Percentiles rank a stretch among this genome's conserved stretches.
Conservation (phyloP, 2,329 filamentous ascomycete species). For the Emydomyces testavorans region DNA sequence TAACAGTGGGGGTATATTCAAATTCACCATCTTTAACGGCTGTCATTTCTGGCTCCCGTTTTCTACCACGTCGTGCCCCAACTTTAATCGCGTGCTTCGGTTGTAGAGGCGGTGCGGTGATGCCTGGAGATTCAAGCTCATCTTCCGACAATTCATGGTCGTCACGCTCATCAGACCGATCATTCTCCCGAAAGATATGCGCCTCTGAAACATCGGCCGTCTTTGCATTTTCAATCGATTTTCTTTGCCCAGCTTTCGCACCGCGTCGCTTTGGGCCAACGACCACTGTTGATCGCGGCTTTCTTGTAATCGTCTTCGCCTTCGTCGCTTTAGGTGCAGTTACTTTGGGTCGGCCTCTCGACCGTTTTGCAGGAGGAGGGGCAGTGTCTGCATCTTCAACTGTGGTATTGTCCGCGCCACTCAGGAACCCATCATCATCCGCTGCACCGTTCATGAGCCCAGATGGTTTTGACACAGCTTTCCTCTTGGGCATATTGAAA, state of each 20-base stretch:
- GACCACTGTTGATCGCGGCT: conserved; percentile 20
- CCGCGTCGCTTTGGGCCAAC: conserved; percentile 17
- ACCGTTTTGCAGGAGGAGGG: conserved; percentile 28
- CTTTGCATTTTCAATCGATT: conserved; percentile 20
- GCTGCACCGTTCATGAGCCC: conserved; percentile 39
- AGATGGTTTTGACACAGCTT: conserved; percentile 35
- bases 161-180: conserved; percentile 22
- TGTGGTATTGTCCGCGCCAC: conserved; percentile 24
- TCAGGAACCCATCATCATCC: conserved; percentile 26
- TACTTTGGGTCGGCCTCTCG: conserved; percentile 29
- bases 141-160: conserved; percentile 21
- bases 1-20: conserved; percentile 30
- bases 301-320: conserved; percentile 22
- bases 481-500: conserved; percentile 32
- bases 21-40: conserved; percentile 31
- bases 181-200: conserved; percentile 16
- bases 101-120: conserved; percentile 7
- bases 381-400: conserved; percentile 24
- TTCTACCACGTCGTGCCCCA: conserved; percentile 20
- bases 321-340: conserved; percentile 39
- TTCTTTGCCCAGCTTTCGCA: conserved; percentile 20
- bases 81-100: conserved; percentile 19
- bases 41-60: conserved; percentile 20
- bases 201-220: conserved; percentile 1
- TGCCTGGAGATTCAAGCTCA: conserved; percentile 21